Percentiles rank a stretch among this genome's conserved stretches.
Evolutionary conservation across 2,329 filamentous ascomycete species (phyloP).

Genomic region (Exserohilum turcica): DNA sequence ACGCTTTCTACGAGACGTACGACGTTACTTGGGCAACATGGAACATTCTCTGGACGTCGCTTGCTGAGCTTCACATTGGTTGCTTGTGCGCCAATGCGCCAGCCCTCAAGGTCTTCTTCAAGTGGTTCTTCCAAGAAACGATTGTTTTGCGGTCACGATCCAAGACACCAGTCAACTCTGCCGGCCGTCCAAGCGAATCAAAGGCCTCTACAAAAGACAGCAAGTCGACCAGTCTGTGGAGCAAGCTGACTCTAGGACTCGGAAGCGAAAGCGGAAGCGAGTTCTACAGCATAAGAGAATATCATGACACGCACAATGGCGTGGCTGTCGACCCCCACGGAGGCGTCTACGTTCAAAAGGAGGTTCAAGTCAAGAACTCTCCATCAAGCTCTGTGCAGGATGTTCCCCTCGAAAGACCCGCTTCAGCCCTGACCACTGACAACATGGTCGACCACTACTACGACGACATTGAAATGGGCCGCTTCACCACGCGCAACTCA

Average conservation of each 20-base stretch:
- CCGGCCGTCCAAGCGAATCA: neutral
- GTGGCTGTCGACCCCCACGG: slow-evolving; percentile 30
- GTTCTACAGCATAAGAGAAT: slow-evolving; percentile 22
- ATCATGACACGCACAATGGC: slow-evolving; percentile 29
- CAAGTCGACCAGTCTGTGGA: slow-evolving; percentile 5
- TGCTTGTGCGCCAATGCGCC: slow-evolving; percentile 41
- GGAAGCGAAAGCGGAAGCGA: slow-evolving; percentile 6
- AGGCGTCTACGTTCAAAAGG: slow-evolving; percentile 25
- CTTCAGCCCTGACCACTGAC: neutral
- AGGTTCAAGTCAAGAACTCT: slow-evolving; percentile 19
- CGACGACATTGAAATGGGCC: slow-evolving; percentile 34
- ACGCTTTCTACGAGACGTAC: slow-evolving; percentile 37
- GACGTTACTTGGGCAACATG: slow-evolving; percentile 37
- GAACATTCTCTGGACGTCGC: slow-evolving; percentile 24
- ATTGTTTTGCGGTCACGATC: slow-evolving; percentile 17
- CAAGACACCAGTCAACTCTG: neutral
- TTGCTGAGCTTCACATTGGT: slow-evolving; percentile 39
- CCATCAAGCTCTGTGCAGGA: slow-evolving; percentile 5
- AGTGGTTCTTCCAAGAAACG: slow-evolving; percentile 34
- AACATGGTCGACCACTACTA: slow-evolving; percentile 18
- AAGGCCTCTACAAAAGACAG: neutral
- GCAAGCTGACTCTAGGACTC: slow-evolving; percentile 16
- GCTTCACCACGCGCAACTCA: slow-evolving; percentile 20
- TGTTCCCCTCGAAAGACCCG: neutral
- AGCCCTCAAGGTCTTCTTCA: slow-evolving; percentile 42